phyloP scores from a whole-genome alignment of 768 basidiomycete species.

The Leccinum arenicola region DNA sequence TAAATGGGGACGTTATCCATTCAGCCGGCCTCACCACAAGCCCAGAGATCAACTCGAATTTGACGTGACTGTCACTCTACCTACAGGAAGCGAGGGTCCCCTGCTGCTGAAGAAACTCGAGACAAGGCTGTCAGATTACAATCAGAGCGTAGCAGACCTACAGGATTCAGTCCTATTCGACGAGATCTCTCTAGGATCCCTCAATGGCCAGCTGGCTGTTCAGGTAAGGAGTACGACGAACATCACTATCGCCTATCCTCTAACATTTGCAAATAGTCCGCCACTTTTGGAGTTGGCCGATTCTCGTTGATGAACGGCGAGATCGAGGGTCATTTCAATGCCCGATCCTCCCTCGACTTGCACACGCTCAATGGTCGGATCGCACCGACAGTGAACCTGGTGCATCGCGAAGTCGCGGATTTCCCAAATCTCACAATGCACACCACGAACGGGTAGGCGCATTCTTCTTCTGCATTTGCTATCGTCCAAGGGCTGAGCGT shows the following conservation, averaged over 20 bases:
- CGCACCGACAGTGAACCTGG: conserved; percentile 36
- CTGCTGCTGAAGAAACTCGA: conserved; percentile 40
- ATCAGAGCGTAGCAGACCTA: conserved; percentile 37
- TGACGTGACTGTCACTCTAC: conserved; percentile 38
- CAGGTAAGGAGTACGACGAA: conserved; percentile 26
- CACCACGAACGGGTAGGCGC: conserved; percentile 44
- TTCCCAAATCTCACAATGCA: conserved; percentile 32
- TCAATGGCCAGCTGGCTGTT: conserved; percentile 34
- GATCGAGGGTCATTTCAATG: conserved; percentile 44
- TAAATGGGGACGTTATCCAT: neutral
- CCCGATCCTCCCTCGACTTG: conserved; percentile 34
- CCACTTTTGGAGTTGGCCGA: conserved; percentile 25
- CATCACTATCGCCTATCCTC: neutral
- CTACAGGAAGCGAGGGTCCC: conserved; percentile 23
- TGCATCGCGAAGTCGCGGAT: conserved; percentile 23
- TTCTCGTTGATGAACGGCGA: conserved; percentile 43
- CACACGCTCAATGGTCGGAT: conserved; percentile 41
- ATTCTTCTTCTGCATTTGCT: neutral
- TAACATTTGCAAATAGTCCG: conserved; percentile 27
- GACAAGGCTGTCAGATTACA: conserved; percentile 41
- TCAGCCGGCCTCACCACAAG: neutral
- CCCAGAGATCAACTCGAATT: conserved; percentile 28
- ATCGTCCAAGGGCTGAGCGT: conserved; percentile 1
- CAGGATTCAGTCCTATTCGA: conserved; percentile 36
- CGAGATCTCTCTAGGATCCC: conserved; percentile 32